Evolutionary conservation across 495 filamentous ascomycete genomes (phyloP).

Genomic region (Hyaloscypha variabilis): DNA sequence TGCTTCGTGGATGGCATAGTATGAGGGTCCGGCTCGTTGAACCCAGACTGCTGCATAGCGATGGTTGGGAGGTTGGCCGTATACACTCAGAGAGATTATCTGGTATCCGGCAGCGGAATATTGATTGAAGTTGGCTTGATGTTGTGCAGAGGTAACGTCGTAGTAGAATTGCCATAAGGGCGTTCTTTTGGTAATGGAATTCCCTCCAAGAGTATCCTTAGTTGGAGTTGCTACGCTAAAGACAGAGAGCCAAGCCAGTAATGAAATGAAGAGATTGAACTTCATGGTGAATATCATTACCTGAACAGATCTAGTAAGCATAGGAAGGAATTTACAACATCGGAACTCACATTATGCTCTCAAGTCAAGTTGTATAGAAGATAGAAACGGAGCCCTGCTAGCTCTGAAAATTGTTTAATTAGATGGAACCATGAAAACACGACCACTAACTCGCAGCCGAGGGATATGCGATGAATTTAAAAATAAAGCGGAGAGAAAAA

Average conservation of each 20-base stretch:
- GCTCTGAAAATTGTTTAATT: too few species aligned
- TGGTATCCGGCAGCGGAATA: conserved; percentile 18
- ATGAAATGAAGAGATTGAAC: background rate
- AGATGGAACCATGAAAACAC: too few species aligned
- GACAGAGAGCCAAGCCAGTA: conserved; percentile 2
- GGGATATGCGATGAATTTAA: too few species aligned
- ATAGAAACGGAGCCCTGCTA: too few species aligned
- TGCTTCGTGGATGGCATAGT: conserved; percentile 12
- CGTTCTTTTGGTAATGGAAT: conserved; percentile 4
- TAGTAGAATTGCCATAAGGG: conserved; percentile 15
- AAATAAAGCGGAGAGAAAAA: too few species aligned
- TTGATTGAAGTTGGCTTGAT: conserved; percentile 15
- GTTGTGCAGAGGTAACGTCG: conserved; percentile 10
- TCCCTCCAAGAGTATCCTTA: background rate
- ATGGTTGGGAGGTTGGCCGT: conserved; percentile 17
- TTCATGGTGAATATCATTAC: conserved; percentile 7
- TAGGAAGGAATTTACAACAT: too few species aligned
- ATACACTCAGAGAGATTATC: conserved; percentile 25
- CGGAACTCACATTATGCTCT: too few species aligned
- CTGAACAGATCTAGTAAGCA: background rate
- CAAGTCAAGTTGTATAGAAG: too few species aligned
- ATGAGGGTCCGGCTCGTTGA: conserved; percentile 7
- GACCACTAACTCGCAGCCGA: too few species aligned
- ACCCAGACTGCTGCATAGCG: conserved; percentile 18
- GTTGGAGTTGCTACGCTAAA: background rate